These are phyloP conservation scores for Porphyridium purpureum DNA, from an alignment of 23 red algal genomes.

Conservation along the genomic window DNA sequence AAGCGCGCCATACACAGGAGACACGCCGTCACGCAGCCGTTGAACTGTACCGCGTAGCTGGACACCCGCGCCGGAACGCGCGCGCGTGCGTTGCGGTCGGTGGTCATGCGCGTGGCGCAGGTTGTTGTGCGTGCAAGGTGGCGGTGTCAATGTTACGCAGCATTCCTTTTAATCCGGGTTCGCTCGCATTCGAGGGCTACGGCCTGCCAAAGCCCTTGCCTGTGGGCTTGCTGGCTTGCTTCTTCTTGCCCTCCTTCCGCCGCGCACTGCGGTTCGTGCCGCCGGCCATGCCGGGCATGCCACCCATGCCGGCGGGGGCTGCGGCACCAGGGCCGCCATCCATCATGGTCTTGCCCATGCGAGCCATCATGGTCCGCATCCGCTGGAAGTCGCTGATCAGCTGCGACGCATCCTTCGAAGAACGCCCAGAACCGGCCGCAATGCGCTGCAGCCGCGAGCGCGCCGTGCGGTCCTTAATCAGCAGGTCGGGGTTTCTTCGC, in stretches of 20 bases:
- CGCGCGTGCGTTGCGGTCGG: too few species aligned
- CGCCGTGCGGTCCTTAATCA: slow-evolving; percentile 23
- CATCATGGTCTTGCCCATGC: slow-evolving; percentile 73
- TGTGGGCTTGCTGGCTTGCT: background rate
- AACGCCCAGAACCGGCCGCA: slow-evolving; percentile 50
- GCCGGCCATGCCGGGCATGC: background rate
- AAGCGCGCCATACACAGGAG: too few species aligned
- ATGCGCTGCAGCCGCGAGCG: slow-evolving; percentile 54
- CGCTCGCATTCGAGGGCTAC: too few species aligned
- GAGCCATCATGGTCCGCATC: slow-evolving; percentile 73
- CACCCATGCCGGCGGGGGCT: background rate
- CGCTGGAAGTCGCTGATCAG: slow-evolving; percentile 62
- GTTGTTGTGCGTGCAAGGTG: too few species aligned
- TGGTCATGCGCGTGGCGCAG: too few species aligned
- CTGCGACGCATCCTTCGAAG: slow-evolving; percentile 30
- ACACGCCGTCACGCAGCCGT: too few species aligned
- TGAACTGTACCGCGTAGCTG: too few species aligned
- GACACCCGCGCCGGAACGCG: too few species aligned
- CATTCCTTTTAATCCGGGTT: too few species aligned
- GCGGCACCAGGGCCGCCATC: too few species aligned
- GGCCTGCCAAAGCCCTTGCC: too few species aligned
- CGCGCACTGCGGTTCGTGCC: background rate
- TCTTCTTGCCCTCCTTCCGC: background rate
- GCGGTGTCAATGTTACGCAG: too few species aligned
- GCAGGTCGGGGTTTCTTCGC: slow-evolving; percentile 68